Base-by-base conservation (phyloP, 2,329 filamentous ascomycete genomes). In the Penicillium sclerotigenum region DNA sequence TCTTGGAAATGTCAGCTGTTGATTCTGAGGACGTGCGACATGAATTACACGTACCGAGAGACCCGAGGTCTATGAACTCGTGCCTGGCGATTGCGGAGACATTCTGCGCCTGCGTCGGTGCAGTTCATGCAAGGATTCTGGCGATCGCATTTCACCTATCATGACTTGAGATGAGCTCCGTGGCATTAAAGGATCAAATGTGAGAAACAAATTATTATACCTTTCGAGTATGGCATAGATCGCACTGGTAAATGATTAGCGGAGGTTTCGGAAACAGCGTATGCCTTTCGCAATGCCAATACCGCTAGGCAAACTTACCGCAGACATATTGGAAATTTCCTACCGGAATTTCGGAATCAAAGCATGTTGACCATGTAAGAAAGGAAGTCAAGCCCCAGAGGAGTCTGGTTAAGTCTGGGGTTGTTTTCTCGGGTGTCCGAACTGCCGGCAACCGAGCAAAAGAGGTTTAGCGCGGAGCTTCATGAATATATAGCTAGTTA, bases 41-140 rank as follows among this genome's bases (percentile, higher is more conserved):
- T 16, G 1, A 22, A 33, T 28, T n/a, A 2, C n/a, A 47, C 40
- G 7, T 47, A 65, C 64, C 63, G 61, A 41, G 62, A 65, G 14
- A 65, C 61, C 33, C 61, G 58, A 1, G 63, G 61, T 24, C 64
- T 58, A 46, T 64, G 62, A 11, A 65, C 41, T 29, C 63, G 59
- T 34, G 63, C 52, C 7, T 63, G 59, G n/a, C 64, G 64, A n/a
- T 55, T 59, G 22, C 64, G 64, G 47, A 42, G 41, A 59, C 76
- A 79, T 60, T 74, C 66, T 22, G 65, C 65, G 10, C 65, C 59
- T 13, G 76, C 68, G 52, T 77, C 79, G 33, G 67, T 55, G 54
- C 79, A 81, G 56, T 80, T 80, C 22, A 73, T 71, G 53, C 79
- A 81, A 0, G 79, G 78, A 5, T 66, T 63, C 13, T 58, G 61